These are phyloP conservation scores for Puccinia horiana DNA, from an alignment of 1,284 basidiomycete species.

Conservation along the genomic window DNA sequence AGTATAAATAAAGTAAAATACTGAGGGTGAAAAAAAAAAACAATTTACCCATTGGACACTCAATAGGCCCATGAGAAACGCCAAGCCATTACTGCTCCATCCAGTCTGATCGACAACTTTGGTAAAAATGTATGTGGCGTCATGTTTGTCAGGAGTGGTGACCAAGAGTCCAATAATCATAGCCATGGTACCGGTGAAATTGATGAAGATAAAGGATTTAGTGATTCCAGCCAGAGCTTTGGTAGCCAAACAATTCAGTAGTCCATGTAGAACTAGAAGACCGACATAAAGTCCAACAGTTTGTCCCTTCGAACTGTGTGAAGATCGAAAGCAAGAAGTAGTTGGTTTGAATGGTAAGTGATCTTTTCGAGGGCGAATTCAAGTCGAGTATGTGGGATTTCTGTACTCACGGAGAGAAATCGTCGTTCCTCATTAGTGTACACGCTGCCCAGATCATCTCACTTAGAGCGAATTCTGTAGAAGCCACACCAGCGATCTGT, in stretches of 20 bases:
- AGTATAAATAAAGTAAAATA: too few relatives aligned
- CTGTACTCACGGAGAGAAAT: conserved; percentile 59
- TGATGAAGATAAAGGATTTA: conserved; percentile 80
- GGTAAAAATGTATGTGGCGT: conserved; percentile 71
- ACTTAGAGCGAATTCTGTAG: conserved; percentile 83
- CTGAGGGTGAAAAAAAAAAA: conserved; percentile 54
- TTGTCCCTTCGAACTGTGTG: conserved; percentile 50
- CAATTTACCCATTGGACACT: conserved; percentile 74
- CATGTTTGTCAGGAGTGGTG: conserved; percentile 78
- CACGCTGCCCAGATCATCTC: conserved; percentile 82
- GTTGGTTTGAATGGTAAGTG: neutral
- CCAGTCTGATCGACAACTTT: conserved; percentile 65
- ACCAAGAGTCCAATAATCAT: conserved; percentile 83
- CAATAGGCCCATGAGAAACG: conserved; percentile 82
- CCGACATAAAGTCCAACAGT: conserved; percentile 73
- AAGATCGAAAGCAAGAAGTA: neutral
- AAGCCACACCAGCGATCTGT: conserved; percentile 78
- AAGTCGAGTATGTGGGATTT: conserved; percentile 59
- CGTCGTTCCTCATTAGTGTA: conserved; percentile 55
- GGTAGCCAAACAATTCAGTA: conserved; percentile 79
- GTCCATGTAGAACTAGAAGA: conserved; percentile 72
- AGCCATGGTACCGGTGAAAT: conserved; percentile 67
- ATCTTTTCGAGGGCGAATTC: conserved; percentile 53
- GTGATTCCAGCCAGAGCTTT: conserved; percentile 76
- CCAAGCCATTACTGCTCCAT: conserved; percentile 75